Percentiles rank a stretch among this genome's conserved stretches.
Conservation (phyloP, 1,284 basidiomycete genomes). For the Fomes fomentarius region DNA sequence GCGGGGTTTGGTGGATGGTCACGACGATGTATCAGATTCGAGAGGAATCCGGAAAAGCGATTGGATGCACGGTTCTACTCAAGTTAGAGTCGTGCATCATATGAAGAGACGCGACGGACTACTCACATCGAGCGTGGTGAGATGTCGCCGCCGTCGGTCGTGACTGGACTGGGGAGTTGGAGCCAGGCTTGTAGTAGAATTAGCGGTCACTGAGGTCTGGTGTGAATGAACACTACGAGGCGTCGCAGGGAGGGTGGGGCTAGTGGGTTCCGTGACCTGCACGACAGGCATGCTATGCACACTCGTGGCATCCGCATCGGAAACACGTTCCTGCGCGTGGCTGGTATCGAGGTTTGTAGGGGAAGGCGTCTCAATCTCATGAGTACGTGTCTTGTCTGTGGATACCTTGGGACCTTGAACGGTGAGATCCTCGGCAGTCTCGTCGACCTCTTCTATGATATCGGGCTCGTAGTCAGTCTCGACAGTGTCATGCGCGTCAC, state of each 20-base stretch:
- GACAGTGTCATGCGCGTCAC: constrained; percentile 40
- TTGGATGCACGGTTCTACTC: constrained; percentile 62
- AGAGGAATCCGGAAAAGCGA: constrained; percentile 80
- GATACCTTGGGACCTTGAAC: constrained; percentile 40
- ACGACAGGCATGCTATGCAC: constrained; percentile 60
- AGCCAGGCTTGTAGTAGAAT: constrained; percentile 26
- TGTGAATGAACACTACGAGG: constrained; percentile 32
- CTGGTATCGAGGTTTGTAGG: constrained; percentile 30
- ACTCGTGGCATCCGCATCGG: constrained; percentile 50
- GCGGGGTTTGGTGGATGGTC: constrained; percentile 44
- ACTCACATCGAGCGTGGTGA: constrained; percentile 32
- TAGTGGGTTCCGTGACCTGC: constrained; percentile 47
- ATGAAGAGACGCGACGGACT: constrained; percentile 11
- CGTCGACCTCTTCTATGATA: constrained; percentile 34
- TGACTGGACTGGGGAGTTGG: constrained; percentile 21
- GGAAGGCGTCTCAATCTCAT: constrained; percentile 34
- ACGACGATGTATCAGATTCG: constrained; percentile 74
- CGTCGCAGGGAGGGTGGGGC: constrained; percentile 30
- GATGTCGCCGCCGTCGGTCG: constrained; percentile 29
- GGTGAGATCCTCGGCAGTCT: constrained; percentile 34
- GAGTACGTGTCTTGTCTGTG: constrained; percentile 36
- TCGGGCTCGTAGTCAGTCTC: constrained; percentile 42
- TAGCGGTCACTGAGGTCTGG: constrained; percentile 16
- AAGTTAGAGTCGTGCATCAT: constrained; percentile 19
- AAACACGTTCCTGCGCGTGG: constrained; percentile 25